A percentile compares a stretch with the other conserved stretches of the same genome.
Evolutionary conservation across 352 stramenopile species (phyloP).

Genomic region (Phytophthora pini): DNA sequence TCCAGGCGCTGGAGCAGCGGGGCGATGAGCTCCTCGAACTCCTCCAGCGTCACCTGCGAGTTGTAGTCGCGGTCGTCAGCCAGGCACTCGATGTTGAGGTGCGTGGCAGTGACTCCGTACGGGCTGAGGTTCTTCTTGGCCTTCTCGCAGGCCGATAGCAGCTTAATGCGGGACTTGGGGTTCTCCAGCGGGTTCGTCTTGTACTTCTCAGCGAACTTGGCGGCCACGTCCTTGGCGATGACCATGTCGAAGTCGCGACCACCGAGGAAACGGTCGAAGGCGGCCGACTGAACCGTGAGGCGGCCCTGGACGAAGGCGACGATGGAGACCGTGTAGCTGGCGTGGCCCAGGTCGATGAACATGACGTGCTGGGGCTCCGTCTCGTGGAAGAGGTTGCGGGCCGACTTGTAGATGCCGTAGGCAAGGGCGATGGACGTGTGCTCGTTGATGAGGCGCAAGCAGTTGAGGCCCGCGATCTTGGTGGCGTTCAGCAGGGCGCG

Average conservation of each 20-base stretch:
- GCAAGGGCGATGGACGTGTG: slow-evolving; percentile 95
- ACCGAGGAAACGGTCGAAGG: slow-evolving; percentile 96
- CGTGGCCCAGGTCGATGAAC: slow-evolving; percentile 99
- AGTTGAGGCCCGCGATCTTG: slow-evolving; percentile 96
- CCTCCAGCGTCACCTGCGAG: slow-evolving; percentile 92
- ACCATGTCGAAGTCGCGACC: slow-evolving; percentile 97
- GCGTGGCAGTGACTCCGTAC: slow-evolving; percentile 95
- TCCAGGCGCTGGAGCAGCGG: slow-evolving; percentile 89
- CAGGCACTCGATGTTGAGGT: slow-evolving; percentile 98
- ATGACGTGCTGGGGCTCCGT: slow-evolving; percentile 96
- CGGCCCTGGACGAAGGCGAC: slow-evolving; percentile 96
- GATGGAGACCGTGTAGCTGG: slow-evolving; percentile 92
- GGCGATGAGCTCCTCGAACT: slow-evolving; percentile 95
- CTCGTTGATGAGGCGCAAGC: slow-evolving; percentile 98
- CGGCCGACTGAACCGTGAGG: slow-evolving; percentile 94
- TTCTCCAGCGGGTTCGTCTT: slow-evolving; percentile 92
- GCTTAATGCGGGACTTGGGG: slow-evolving; percentile 96
- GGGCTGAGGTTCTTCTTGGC: slow-evolving; percentile 99
- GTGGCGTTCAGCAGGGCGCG: slow-evolving; percentile 93
- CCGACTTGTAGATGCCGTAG: slow-evolving; percentile 97
- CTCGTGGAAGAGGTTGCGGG: slow-evolving; percentile 94
- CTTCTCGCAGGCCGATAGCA: slow-evolving; percentile 98
- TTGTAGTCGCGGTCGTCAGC: slow-evolving; percentile 98
- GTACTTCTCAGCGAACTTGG: slow-evolving; percentile 97
- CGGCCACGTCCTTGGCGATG: slow-evolving; percentile 94